Evolutionary conservation across 345 rosid species (phyloP).

Genomic region (Citrus maxima): DNA sequence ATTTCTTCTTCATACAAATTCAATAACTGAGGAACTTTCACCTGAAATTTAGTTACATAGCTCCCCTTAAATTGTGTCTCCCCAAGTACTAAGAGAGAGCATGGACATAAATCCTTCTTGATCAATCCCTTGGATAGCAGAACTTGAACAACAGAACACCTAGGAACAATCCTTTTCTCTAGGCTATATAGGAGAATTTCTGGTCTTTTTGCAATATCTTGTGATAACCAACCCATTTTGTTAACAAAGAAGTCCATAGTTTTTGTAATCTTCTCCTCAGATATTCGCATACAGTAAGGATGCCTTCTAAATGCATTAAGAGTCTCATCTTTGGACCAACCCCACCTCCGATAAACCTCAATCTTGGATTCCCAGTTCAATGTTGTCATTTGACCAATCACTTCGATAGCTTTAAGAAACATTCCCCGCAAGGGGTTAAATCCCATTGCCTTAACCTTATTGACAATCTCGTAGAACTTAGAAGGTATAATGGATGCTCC

Average conservation of each 20-base stretch:
- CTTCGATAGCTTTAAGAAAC: slow-evolving; percentile 11
- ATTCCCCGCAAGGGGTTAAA: neutral
- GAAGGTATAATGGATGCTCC: neutral
- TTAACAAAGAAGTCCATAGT: slow-evolving; percentile 25
- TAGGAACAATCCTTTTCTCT: slow-evolving; percentile 30
- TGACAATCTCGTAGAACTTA: slow-evolving; percentile 1
- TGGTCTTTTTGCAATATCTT: slow-evolving; percentile 10
- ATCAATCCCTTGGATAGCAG: slow-evolving; percentile 23
- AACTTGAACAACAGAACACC: slow-evolving; percentile 19
- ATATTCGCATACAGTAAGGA: slow-evolving; percentile 20
- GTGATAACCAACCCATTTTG: slow-evolving; percentile 22
- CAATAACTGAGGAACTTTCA: neutral
- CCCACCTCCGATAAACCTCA: slow-evolving; percentile 11
- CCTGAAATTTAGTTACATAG: neutral
- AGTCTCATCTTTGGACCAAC: slow-evolving; percentile 25
- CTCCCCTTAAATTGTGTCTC: neutral
- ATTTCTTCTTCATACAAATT: neutral
- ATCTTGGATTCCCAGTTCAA: slow-evolving; percentile 4
- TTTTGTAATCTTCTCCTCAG: slow-evolving; percentile 22
- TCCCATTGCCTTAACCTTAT: slow-evolving; percentile 12
- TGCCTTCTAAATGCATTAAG: slow-evolving; percentile 18
- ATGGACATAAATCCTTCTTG: neutral
- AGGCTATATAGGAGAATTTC: slow-evolving; percentile 11
- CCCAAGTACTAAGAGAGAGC: neutral
- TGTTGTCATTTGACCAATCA: neutral